These are phyloP conservation scores for Linderniella brevidens DNA, from an alignment of 257 asterid species.

Conservation along the genomic window DNA sequence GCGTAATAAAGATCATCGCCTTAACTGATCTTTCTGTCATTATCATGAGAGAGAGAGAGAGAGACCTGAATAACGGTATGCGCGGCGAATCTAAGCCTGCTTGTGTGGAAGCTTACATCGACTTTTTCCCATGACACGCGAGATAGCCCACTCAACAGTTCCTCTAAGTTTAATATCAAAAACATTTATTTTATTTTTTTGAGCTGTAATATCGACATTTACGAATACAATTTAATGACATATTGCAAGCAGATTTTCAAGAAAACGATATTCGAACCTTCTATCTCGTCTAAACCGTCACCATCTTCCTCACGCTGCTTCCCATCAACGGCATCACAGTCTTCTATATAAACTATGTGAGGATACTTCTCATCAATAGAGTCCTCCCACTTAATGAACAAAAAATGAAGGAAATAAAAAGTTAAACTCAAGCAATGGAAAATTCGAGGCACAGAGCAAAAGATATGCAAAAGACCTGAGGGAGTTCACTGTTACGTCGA, in stretches of 20 bases:
- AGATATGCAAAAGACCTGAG: slow-evolving; percentile 23
- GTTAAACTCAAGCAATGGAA: not conserved
- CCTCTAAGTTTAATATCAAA: slow-evolving; percentile 19
- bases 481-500: slow-evolving; percentile 51
- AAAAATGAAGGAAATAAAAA: slow-evolving; percentile 8
- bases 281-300: slow-evolving; percentile 34
- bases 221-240: too few relatives aligned
- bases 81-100: slow-evolving; percentile 50
- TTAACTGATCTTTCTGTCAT: not conserved
- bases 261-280: slow-evolving; percentile 31
- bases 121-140: slow-evolving; percentile 69
- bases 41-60: slow-evolving; percentile 10
- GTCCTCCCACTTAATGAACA: slow-evolving; percentile 90
- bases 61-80: slow-evolving; percentile 63
- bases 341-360: slow-evolving; percentile 58
- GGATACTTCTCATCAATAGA: slow-evolving; percentile 55
- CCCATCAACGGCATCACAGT: slow-evolving; percentile 38
- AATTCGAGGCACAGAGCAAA: not conserved
- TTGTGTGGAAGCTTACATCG: slow-evolving; percentile 62
- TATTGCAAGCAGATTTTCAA: not conserved
- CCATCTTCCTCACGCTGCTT: slow-evolving; percentile 16
- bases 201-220: too few relatives aligned
- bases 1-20: slow-evolving; percentile 6
- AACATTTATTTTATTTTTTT: too few relatives aligned
- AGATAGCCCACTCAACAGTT: slow-evolving; percentile 45